A percentile compares a stretch with the other conserved stretches of the same genome.
phyloP scores from a whole-genome alignment of 768 basidiomycete species.

The Polyporus arcularius region DNA sequence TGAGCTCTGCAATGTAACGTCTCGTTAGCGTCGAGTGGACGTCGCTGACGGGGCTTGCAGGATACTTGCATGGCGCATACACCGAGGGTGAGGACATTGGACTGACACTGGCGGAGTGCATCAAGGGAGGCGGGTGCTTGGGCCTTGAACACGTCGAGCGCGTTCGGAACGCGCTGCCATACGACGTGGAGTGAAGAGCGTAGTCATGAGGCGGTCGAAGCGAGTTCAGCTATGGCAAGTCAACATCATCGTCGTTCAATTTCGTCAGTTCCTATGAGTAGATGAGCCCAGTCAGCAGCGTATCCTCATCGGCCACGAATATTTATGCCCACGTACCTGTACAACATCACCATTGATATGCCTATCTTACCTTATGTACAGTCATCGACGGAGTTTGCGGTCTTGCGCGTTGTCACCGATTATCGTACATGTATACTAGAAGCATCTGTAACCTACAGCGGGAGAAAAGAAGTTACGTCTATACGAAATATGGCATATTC shows the following conservation, averaged over 20 bases:
- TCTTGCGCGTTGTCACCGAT: not conserved
- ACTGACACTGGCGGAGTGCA: slow-evolving; percentile 42
- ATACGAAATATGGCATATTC: slow-evolving; percentile 59
- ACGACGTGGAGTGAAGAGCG: slow-evolving; percentile 22
- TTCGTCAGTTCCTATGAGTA: not conserved
- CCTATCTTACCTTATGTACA: not conserved
- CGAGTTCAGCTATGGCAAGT: no score
- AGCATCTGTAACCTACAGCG: not conserved
- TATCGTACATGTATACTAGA: not conserved
- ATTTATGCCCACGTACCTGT: not conserved
- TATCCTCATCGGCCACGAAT: not conserved
- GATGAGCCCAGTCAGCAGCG: no score
- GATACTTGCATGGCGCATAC: slow-evolving; percentile 61
- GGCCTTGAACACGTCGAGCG: slow-evolving; percentile 29
- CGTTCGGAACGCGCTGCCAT: slow-evolving; percentile 36
- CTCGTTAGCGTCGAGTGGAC: not conserved
- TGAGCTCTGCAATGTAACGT: no score
- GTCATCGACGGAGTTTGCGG: not conserved
- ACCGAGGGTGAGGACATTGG: slow-evolving; percentile 51
- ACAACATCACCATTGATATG: not conserved
- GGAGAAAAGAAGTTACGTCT: slow-evolving; percentile 13
- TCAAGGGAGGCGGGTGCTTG: slow-evolving; percentile 31
- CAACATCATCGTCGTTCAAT: not conserved
- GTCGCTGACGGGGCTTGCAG: slow-evolving; percentile 29
- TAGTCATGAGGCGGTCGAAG: no score